Conservation (phyloP, 768 basidiomycete genomes). For the Mycena vitilis region DNA sequence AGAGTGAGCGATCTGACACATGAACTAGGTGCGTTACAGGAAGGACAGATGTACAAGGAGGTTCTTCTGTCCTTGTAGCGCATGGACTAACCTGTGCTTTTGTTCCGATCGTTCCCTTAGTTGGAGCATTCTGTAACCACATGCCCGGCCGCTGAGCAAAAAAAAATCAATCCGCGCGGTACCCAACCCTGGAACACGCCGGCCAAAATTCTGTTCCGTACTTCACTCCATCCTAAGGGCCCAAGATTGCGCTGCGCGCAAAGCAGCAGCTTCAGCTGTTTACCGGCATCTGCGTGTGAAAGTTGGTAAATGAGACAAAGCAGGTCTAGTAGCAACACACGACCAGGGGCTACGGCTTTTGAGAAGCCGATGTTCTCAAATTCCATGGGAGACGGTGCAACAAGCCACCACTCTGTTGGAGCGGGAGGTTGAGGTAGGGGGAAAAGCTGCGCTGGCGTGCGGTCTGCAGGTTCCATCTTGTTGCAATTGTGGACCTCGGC, state of each 20-base stretch:
- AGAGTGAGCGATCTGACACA: too few species aligned
- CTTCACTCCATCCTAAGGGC: constrained; percentile 83
- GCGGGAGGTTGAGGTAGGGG: constrained; percentile 66
- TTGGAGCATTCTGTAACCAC: too few species aligned
- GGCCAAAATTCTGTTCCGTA: constrained; percentile 84
- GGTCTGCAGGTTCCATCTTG: constrained; percentile 66
- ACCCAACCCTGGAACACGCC: constrained; percentile 75
- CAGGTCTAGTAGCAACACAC: neutral
- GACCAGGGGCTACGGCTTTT: constrained; percentile 43
- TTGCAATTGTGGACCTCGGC: constrained; percentile 39
- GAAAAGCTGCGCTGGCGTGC: constrained; percentile 56
- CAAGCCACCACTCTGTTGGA: constrained; percentile 66
- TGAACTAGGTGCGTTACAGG: too few species aligned
- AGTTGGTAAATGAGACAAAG: neutral
- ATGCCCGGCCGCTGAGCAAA: too few species aligned
- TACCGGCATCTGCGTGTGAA: constrained; percentile 38
- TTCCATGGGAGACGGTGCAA: constrained; percentile 79
- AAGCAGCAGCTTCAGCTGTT: constrained; percentile 70
- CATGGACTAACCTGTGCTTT: too few species aligned
- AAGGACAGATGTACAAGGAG: too few species aligned
- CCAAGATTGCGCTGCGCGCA: constrained; percentile 90
- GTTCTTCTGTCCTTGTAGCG: too few species aligned
- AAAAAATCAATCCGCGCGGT: constrained; percentile 46
- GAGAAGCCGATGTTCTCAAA: constrained; percentile 87
- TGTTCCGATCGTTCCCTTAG: too few species aligned